Conservation (phyloP, 148 eudicot genomes). For the Camellia sinensis region DNA sequence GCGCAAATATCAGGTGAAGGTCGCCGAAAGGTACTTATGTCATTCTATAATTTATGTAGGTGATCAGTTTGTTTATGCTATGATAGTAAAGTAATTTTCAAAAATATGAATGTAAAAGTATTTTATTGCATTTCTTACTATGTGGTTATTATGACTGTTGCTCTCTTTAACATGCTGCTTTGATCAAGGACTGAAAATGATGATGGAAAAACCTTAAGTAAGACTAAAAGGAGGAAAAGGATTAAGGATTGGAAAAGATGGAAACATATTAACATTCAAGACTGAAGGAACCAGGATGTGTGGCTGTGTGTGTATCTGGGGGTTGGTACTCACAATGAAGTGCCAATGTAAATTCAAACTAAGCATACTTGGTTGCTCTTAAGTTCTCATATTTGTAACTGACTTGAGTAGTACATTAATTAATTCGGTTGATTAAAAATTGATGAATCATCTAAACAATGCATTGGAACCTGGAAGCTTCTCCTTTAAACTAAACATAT, state of each 20-base stretch:
- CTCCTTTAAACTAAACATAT: not conserved
- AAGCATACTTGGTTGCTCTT: slow-evolving; percentile 5
- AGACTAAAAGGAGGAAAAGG: not conserved
- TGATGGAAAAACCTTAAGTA: not conserved
- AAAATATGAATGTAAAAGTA: not conserved
- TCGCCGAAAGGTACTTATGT: slow-evolving; percentile 67
- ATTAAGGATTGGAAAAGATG: not conserved
- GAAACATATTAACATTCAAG: not conserved
- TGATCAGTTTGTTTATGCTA: not conserved
- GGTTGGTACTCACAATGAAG: not conserved
- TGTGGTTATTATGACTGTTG: not conserved
- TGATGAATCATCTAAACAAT: not conserved
- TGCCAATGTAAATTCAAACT: not conserved
- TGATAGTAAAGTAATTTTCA: not conserved
- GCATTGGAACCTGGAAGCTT: not conserved
- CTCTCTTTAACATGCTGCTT: not conserved
- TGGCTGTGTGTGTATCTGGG: not conserved
- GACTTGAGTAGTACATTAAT: not conserved
- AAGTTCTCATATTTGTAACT: not conserved
- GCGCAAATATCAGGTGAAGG: slow-evolving; percentile 96
- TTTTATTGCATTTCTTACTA: slow-evolving; percentile 2
- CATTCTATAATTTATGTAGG: not conserved
- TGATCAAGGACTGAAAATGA: not conserved
- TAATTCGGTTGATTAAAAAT: not conserved
- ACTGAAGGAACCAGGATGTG: not conserved